phyloP scores from a whole-genome alignment of 2,329 filamentous ascomycete species.

The Colletotrichum camelliae region DNA sequence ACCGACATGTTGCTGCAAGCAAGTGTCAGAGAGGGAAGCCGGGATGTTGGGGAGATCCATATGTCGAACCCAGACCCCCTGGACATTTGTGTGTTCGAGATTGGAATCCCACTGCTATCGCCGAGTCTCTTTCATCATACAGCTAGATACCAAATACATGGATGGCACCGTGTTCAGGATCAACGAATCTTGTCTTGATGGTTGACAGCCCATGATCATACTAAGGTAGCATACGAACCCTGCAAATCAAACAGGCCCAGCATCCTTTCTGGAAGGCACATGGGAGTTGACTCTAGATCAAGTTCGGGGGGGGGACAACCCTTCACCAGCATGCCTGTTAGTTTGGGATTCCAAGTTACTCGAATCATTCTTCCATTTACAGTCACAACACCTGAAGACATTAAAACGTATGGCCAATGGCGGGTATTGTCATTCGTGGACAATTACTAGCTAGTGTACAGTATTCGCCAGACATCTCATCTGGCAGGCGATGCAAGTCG shows the following conservation, averaged over 20 bases:
- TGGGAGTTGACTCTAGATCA: not conserved
- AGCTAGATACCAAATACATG: not conserved
- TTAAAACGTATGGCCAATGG: not conserved
- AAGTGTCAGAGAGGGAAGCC: not conserved
- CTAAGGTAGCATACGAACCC: not conserved
- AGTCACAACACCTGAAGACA: not conserved
- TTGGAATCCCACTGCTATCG: not conserved
- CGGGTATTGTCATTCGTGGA: not conserved
- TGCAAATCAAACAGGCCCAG: not conserved
- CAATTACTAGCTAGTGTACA: conserved; percentile 4
- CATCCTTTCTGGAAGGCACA: not conserved
- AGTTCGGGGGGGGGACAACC: not conserved
- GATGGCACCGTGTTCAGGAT: not conserved
- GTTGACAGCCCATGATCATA: not conserved
- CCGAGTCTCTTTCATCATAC: not conserved
- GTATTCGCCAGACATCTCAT: not conserved
- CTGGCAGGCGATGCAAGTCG: not conserved
- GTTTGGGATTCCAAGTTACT: not conserved
- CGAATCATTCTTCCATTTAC: not conserved
- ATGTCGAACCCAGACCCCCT: fast-evolving
- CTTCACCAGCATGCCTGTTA: not conserved
- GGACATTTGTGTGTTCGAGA: not conserved
- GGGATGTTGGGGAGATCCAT: not conserved
- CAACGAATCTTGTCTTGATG: not conserved
- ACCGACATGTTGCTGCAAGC: not conserved